Conservation (phyloP, 2,329 filamentous ascomycete genomes). For the Neofusicoccum parvum region DNA sequence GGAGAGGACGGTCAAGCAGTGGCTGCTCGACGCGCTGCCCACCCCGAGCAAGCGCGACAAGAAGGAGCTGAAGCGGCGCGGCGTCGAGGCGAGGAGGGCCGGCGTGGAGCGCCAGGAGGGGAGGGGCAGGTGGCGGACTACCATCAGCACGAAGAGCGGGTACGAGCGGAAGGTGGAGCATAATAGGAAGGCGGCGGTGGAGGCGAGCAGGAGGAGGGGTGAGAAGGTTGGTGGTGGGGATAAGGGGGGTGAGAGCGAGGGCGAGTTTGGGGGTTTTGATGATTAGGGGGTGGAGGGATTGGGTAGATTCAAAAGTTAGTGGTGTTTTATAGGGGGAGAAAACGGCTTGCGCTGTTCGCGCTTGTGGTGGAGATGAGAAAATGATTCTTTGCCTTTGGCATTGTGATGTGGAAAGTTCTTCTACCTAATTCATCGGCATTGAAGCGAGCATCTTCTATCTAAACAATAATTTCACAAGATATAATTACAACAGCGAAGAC, state of each 20-base stretch:
- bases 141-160: conserved; percentile 82
- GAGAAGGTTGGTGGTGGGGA: conserved; percentile 20
- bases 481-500: too few relatives aligned
- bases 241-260: conserved; percentile 29
- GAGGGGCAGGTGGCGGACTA: conserved; percentile 38
- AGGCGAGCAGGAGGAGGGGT: conserved; percentile 38
- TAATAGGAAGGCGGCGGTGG: conserved; percentile 58
- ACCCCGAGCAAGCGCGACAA: conserved; percentile 81
- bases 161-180: conserved; percentile 72
- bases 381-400: too few relatives aligned
- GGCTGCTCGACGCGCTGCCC: conserved; percentile 86
- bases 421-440: too few relatives aligned
- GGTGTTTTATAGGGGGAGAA: too few relatives aligned
- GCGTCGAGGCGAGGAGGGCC: conserved; percentile 71
- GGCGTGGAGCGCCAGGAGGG: conserved; percentile 38
- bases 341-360: too few relatives aligned
- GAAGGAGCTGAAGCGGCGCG: conserved; percentile 77
- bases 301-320: too few relatives aligned
- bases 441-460: too few relatives aligned
- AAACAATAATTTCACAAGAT: too few relatives aligned
- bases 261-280: conserved; percentile 48
- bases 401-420: too few relatives aligned
- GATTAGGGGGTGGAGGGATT: conserved; percentile 12
- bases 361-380: too few relatives aligned
- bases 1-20: conserved; percentile 58